Conservation (phyloP, 352 stramenopile species). For the Pythium brachiatum region DNA sequence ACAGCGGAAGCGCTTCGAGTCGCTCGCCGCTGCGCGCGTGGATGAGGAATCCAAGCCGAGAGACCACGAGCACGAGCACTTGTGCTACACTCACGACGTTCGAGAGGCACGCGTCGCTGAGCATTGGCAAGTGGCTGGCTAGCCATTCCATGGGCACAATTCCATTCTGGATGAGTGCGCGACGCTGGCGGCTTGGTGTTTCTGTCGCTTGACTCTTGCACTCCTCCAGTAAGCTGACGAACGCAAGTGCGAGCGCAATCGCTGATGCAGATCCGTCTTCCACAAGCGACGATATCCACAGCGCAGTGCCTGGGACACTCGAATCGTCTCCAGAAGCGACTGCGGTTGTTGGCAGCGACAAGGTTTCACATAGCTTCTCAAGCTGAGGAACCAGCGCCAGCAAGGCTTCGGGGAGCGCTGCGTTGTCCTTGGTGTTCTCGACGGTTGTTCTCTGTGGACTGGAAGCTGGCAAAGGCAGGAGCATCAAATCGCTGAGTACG, state of each 20-base stretch:
- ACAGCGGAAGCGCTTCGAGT: not conserved
- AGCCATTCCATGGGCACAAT: conserved; percentile 17
- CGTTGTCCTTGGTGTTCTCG: no score
- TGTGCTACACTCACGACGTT: conserved; percentile 21
- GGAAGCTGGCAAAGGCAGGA: not conserved
- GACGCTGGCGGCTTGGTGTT: not conserved
- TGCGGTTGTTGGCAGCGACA: not conserved
- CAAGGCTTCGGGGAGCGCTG: not conserved
- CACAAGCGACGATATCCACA: not conserved
- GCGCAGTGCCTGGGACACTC: not conserved
- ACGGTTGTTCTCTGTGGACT: no score
- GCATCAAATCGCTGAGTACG: conserved; percentile 17
- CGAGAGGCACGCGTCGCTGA: conserved; percentile 4
- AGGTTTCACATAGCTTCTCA: not conserved
- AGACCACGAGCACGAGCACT: conserved; percentile 20
- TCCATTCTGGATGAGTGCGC: conserved; percentile 12
- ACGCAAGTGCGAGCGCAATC: not conserved
- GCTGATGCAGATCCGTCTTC: not conserved
- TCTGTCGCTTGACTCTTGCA: not conserved
- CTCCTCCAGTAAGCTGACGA: not conserved
- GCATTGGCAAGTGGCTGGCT: not conserved
- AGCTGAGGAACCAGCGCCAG: not conserved
- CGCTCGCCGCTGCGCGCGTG: not conserved
- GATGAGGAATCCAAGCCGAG: conserved; percentile 16
- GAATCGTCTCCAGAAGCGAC: not conserved